These are phyloP conservation scores for Truncatella angustata DNA, from an alignment of 2,329 filamentous ascomycete species.

Conservation along the genomic window DNA sequence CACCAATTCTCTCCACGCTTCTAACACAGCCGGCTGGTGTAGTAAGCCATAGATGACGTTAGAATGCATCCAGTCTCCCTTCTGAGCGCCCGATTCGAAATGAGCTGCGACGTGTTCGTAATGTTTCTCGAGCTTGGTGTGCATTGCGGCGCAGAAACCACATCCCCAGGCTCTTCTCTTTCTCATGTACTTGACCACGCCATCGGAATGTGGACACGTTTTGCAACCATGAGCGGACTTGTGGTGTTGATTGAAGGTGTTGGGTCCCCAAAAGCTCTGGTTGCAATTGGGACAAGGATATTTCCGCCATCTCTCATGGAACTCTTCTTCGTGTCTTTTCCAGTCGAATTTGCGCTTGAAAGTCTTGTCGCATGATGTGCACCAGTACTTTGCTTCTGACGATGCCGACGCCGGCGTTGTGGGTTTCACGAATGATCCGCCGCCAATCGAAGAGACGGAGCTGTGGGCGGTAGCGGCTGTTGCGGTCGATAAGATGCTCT, in stretches of 20 bases:
- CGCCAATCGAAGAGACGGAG: slow-evolving; percentile 25
- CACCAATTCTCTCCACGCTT: slow-evolving; percentile 59
- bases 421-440: slow-evolving; percentile 7
- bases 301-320: slow-evolving; percentile 66
- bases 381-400: slow-evolving; percentile 32
- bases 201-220: slow-evolving; percentile 63
- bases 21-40: slow-evolving; percentile 62
- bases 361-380: slow-evolving; percentile 56
- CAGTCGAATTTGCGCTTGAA: slow-evolving; percentile 68
- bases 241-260: slow-evolving; percentile 67
- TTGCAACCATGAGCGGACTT: slow-evolving; percentile 64
- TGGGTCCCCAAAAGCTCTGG: slow-evolving; percentile 66
- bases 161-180: slow-evolving; percentile 69
- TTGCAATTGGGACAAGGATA: slow-evolving; percentile 68
- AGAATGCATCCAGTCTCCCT: slow-evolving; percentile 67
- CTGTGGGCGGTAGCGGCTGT: slow-evolving; percentile 27
- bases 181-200: slow-evolving; percentile 60
- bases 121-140: slow-evolving; percentile 63
- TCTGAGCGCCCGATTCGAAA: slow-evolving; percentile 62
- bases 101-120: slow-evolving; percentile 68
- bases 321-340: slow-evolving; percentile 69
- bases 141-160: slow-evolving; percentile 63
- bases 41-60: slow-evolving; percentile 66
- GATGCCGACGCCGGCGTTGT: slow-evolving; percentile 16
- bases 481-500: slow-evolving; percentile 29